Evolutionary conservation across 1,284 basidiomycete genomes (phyloP).

Genomic region (Tylopilus sp.): DNA sequence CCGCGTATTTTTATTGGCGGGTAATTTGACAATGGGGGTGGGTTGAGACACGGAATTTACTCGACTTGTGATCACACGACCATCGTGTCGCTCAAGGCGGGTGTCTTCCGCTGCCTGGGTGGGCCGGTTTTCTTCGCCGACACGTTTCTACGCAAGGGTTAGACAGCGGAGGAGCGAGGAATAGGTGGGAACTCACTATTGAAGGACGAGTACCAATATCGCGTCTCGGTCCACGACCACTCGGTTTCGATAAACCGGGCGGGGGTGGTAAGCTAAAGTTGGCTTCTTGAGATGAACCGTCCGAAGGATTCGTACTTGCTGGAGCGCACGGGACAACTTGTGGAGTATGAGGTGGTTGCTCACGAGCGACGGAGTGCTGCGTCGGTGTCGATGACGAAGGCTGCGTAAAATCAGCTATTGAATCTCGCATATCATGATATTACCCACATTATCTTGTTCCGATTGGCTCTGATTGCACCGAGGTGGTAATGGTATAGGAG

Average conservation of each 20-base stretch:
- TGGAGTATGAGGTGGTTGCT: background rate
- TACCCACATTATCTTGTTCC: slow-evolving; percentile 3
- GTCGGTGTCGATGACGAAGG: slow-evolving; percentile 2
- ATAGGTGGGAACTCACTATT: slow-evolving; percentile 4
- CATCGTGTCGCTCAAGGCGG: slow-evolving; percentile 7
- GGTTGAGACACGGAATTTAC: slow-evolving; percentile 12
- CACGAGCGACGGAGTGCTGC: background rate
- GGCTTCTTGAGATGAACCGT: background rate
- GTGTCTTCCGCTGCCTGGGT: background rate
- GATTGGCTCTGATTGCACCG: background rate
- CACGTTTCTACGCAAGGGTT: slow-evolving; percentile 7
- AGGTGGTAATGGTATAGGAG: background rate
- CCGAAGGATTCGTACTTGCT: background rate
- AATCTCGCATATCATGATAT: background rate
- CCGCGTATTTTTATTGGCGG: background rate
- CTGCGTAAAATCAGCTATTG: slow-evolving; percentile 8
- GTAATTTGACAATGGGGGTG: slow-evolving; percentile 13
- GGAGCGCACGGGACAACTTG: slow-evolving; percentile 2
- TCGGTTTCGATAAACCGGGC: slow-evolving; percentile 13
- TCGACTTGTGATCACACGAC: background rate
- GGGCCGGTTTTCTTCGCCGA: background rate
- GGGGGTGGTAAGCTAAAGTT: slow-evolving; percentile 12
- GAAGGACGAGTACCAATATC: background rate
- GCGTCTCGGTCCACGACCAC: background rate
- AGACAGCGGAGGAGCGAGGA: background rate